Conservation (phyloP, 768 basidiomycete species). For the Austroboletus eburneus region DNA sequence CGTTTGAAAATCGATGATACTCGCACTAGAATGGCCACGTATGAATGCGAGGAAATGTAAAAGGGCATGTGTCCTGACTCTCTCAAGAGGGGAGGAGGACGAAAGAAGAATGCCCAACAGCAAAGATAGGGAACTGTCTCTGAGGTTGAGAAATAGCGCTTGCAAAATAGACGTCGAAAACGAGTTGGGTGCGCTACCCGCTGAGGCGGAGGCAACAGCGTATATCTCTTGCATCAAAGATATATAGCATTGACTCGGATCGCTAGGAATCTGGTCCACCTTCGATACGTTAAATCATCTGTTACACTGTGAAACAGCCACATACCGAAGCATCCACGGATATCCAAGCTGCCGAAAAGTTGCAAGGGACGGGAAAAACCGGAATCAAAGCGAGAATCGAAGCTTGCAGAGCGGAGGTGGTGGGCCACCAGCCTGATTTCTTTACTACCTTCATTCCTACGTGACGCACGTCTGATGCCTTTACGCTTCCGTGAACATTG, state of each 20-base stretch:
- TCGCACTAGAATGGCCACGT: constrained; percentile 57
- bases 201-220: constrained; percentile 54
- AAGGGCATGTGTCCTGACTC: constrained; percentile 54
- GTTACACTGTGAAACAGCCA: not conserved
- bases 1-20: constrained; percentile 73
- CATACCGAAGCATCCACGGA: constrained; percentile 34
- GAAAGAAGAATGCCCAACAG: constrained; percentile 69
- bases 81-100: constrained; percentile 21
- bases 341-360: constrained; percentile 44
- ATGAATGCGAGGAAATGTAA: constrained; percentile 79
- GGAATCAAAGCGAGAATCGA: constrained; percentile 51
- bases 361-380: constrained; percentile 43
- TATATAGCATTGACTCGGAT: constrained; percentile 43
- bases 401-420: constrained; percentile 54
- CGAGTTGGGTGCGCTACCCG: constrained; percentile 35
- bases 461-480: constrained; percentile 45
- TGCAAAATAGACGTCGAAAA: constrained; percentile 58
- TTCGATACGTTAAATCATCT: constrained; percentile 15
- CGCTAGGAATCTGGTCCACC: constrained; percentile 7
- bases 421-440: constrained; percentile 59
- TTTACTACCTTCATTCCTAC: constrained; percentile 47
- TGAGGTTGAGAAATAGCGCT: constrained; percentile 62
- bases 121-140: constrained; percentile 72
- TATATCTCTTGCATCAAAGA: constrained; percentile 66
- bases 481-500: constrained; percentile 1